Evolutionary conservation across 306 rosid genomes (phyloP), one percentile per base, ranked within the genome.

Genomic region (Argentina anserina): DNA sequence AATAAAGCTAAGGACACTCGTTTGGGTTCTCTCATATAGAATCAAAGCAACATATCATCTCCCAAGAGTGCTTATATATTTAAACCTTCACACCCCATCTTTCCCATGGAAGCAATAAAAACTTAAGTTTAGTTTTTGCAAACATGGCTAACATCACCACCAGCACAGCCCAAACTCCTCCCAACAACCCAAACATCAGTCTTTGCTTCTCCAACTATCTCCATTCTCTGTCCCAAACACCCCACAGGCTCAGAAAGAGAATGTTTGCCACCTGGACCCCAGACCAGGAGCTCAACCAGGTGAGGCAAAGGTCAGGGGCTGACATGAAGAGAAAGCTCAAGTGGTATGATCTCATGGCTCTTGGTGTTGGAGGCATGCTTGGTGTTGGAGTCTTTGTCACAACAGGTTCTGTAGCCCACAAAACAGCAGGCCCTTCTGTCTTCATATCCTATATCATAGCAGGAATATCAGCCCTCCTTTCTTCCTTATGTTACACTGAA

Each of bases 331-430:
- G 97, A 80, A 89, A 85, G 69, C 94, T 93, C 60, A 73, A 81
- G 13, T 91, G 98, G 98, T 82, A 84, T 75, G 98, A 93, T 73
- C 77, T 93, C 9, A 20, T 93, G 1, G 92, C 96, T 36, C 97
- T 93, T 78, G 97, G 96, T 6, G 83, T 91, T 55, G 98, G 98
- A 21, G 98, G 98, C 69, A 93, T 91, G 98, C 97, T 93, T 63
- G 98, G 98, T 29, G 96, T 84, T 55, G 98, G 98, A 11, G 98
- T 93, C 25, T 93, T 93, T 58, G 90, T 91, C 74, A 91, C 97
- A n/a, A 93, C 98, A 14, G 98, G 98, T 3, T 23, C 77, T 45
- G 98, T 85, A 14, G 92, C 97, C 29, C 82, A 37, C 55, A 61
- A 78, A 0, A 71, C 71, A n/a, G 79, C 98, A 63, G 98, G 98